Percentiles rank a stretch among this genome's conserved stretches.
These are phyloP conservation scores for Ilyonectria robusta DNA, from an alignment of 2,329 filamentous ascomycete genomes.

Conservation along the genomic window DNA sequence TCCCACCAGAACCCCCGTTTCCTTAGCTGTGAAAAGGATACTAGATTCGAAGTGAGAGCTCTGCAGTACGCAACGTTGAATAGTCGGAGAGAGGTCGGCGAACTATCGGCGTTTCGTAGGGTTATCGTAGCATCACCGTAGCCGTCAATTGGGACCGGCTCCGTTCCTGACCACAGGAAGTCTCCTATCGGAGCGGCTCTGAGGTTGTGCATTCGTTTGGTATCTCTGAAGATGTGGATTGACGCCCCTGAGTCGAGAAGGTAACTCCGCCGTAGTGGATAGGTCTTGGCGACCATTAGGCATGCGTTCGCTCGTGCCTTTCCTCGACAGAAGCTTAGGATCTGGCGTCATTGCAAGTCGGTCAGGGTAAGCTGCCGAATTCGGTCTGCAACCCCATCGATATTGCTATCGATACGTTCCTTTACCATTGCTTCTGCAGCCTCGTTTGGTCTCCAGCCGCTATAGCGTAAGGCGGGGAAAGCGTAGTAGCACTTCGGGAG, in stretches of 20 bases:
- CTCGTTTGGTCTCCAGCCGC: not conserved
- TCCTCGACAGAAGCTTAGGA: too few relatives aligned
- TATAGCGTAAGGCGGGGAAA: not conserved
- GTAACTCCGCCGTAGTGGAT: not conserved
- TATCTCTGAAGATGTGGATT: not conserved
- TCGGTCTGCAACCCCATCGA: too few relatives aligned
- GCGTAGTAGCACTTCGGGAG: not conserved
- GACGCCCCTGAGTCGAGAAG: not conserved
- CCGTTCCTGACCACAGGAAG: not conserved
- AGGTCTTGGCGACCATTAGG: not conserved
- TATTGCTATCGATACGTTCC: not conserved
- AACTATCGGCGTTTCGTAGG: not conserved
- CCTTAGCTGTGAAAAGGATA: not conserved
- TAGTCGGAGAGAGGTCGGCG: not conserved
- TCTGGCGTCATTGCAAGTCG: too few relatives aligned
- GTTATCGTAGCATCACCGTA: not conserved
- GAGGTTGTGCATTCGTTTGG: not conserved
- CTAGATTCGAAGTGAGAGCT: not conserved
- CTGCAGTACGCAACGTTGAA: not conserved
- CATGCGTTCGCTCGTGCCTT: too few relatives aligned
- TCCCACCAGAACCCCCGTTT: not conserved
- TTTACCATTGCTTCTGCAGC: not conserved
- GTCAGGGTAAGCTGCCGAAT: too few relatives aligned
- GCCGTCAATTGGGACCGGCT: not conserved
- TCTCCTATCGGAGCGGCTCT: not conserved